Percentiles rank a stretch among this genome's conserved stretches.
phyloP scores from a whole-genome alignment of 2,329 filamentous ascomycete species.

The Purpureocillium lavendulum region DNA sequence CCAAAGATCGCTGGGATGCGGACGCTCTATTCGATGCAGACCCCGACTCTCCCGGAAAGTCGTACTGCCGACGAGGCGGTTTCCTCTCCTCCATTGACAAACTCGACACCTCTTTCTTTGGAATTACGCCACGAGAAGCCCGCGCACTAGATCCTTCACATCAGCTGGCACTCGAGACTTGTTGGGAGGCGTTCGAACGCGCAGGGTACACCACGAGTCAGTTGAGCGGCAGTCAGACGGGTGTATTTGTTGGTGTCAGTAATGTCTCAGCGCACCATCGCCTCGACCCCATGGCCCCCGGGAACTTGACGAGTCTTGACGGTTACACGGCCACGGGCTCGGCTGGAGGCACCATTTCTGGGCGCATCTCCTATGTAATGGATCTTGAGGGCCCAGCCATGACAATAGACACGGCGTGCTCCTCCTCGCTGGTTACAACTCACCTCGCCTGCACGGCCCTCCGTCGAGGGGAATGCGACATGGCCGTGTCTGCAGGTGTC shows the following conservation, averaged over 20 bases:
- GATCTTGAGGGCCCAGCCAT: conserved; percentile 42
- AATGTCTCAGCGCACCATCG: conserved; percentile 1
- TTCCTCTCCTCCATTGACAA: conserved; percentile 13
- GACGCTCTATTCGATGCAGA: conserved; percentile 21
- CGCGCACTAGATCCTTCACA: conserved; percentile 40
- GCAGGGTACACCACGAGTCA: conserved; percentile 37
- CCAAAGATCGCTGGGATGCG: conserved; percentile 34
- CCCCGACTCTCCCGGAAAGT: neutral
- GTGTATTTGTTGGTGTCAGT: conserved; percentile 36
- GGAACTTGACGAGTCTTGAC: conserved; percentile 1
- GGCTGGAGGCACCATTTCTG: conserved; percentile 7
- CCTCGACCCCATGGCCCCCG: neutral
- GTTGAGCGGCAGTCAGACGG: conserved; percentile 33
- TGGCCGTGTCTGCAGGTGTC: too few species aligned
- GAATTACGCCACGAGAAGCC: conserved; percentile 35
- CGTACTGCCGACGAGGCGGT: conserved; percentile 8
- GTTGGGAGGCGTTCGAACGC: conserved; percentile 40
- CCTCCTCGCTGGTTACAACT: conserved; percentile 36
- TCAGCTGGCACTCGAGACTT: conserved; percentile 36
- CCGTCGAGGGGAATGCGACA: neutral
- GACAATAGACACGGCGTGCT: conserved; percentile 42
- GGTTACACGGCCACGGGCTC: conserved; percentile 9
- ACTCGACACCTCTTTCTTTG: conserved; percentile 39
- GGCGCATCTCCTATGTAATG: conserved; percentile 14
- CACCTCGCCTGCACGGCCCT: conserved; percentile 39